Conservation (phyloP, 139 green algal species). For the Gonium pectorale region DNA sequence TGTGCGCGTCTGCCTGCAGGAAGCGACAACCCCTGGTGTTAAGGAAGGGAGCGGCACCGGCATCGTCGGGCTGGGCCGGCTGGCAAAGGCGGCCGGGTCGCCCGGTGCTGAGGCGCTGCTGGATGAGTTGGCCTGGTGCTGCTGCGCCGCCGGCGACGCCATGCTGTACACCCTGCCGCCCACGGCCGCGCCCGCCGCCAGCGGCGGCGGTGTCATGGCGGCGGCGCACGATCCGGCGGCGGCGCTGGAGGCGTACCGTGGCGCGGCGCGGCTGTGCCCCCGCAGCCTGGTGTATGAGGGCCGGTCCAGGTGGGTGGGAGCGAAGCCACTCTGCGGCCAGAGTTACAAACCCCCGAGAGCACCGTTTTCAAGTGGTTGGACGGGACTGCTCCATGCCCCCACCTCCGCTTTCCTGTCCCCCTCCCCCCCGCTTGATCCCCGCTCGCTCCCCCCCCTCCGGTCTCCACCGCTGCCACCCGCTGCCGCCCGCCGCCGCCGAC, state of each 20-base stretch:
- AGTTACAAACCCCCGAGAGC: too few species aligned
- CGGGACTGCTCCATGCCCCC: neutral
- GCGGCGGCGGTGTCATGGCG: too few species aligned
- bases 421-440: neutral
- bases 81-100: too few species aligned
- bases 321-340: neutral
- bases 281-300: neutral
- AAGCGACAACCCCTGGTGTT: too few species aligned
- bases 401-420: neutral
- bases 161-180: neutral
- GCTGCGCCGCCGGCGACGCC: conserved; percentile 16
- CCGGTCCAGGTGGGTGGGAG: conserved; percentile 1
- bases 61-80: too few species aligned
- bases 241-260: conserved; percentile 3
- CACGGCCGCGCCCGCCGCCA: neutral
- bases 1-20: too few species aligned
- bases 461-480: neutral
- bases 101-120: neutral
- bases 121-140: conserved; percentile 24
- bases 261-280: conserved; percentile 13
- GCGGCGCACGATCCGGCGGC: neutral
- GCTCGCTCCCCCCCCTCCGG: neutral
- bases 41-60: too few species aligned
- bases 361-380: neutral
- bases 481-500: neutral